phyloP scores from a whole-genome alignment of 1,284 basidiomycete species.

The Melanopsichium pennsylvanicum region DNA sequence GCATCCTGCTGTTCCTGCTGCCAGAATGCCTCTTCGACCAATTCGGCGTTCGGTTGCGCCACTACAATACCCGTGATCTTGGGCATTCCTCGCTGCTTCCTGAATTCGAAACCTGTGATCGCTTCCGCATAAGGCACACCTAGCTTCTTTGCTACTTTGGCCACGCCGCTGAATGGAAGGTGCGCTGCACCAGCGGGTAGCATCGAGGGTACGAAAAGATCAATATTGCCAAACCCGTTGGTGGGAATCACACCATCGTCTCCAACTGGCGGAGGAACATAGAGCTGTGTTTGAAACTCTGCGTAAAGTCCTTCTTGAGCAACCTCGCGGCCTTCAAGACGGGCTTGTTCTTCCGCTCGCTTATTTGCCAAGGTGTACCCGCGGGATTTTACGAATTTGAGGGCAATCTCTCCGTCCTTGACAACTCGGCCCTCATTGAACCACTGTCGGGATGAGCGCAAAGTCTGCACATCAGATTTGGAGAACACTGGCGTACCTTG shows the following conservation, averaged over 20 bases:
- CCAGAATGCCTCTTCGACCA: slow-evolving; percentile 86
- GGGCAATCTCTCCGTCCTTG: slow-evolving; percentile 78
- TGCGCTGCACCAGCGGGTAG: slow-evolving; percentile 86
- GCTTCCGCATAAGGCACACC: slow-evolving; percentile 92
- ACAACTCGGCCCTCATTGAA: slow-evolving; percentile 84
- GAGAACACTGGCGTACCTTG: slow-evolving; percentile 92
- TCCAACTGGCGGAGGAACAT: slow-evolving; percentile 76
- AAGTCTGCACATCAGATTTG: slow-evolving; percentile 79
- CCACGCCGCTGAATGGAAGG: slow-evolving; percentile 72
- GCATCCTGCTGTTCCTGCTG: slow-evolving; percentile 80
- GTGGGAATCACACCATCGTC: slow-evolving; percentile 89
- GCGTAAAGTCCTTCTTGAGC: slow-evolving; percentile 80
- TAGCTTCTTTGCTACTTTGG: slow-evolving; percentile 86
- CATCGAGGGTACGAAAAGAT: slow-evolving; percentile 94
- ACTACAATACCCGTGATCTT: slow-evolving; percentile 86
- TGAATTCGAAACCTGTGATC: slow-evolving; percentile 94
- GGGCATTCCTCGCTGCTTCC: slow-evolving; percentile 84
- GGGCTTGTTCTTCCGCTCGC: slow-evolving; percentile 81
- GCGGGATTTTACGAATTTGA: slow-evolving; percentile 89
- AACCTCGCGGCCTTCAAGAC: slow-evolving; percentile 64
- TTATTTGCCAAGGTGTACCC: slow-evolving; percentile 82
- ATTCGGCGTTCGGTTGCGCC: slow-evolving; percentile 78
- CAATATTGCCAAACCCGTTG: slow-evolving; percentile 96
- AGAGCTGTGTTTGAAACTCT: slow-evolving; percentile 83
- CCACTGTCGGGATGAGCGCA: slow-evolving; percentile 94